These are phyloP conservation scores for Pseudophaeomoniella oleicola DNA, from an alignment of 2,329 filamentous ascomycete species.

Conservation along the genomic window DNA sequence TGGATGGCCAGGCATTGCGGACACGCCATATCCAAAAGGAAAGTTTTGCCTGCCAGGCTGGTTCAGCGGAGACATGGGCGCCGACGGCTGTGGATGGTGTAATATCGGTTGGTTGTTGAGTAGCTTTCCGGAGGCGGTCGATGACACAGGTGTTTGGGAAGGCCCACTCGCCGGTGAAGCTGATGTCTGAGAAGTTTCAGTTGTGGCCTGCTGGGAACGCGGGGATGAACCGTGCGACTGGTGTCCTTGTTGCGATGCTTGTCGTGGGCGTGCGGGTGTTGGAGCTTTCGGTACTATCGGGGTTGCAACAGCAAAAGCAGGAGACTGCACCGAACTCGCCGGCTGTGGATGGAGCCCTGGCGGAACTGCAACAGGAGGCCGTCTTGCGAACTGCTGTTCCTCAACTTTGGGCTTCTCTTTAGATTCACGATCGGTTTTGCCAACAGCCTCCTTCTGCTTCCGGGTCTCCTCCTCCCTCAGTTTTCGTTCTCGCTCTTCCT, in stretches of 20 bases:
- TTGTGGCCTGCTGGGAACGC: slow-evolving; percentile 29
- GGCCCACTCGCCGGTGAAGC: slow-evolving; percentile 47
- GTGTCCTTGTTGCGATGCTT: slow-evolving; percentile 60
- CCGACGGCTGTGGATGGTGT: slow-evolving; percentile 44
- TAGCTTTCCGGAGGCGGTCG: slow-evolving; percentile 48
- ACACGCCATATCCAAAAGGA: slow-evolving; percentile 42
- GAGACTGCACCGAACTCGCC: slow-evolving; percentile 50
- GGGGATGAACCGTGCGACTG: slow-evolving; percentile 50
- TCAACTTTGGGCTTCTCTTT: slow-evolving; percentile 34
- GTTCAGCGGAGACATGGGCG: slow-evolving; percentile 51
- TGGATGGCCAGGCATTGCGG: slow-evolving; percentile 37
- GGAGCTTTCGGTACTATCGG: slow-evolving; percentile 71
- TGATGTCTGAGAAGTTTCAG: slow-evolving; percentile 49
- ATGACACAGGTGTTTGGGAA: slow-evolving; percentile 47
- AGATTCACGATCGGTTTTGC: slow-evolving; percentile 26
- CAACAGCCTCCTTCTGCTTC: slow-evolving; percentile 42
- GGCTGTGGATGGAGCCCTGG: slow-evolving; percentile 39
- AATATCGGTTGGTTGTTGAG: slow-evolving; percentile 33
- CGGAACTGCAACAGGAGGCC: slow-evolving; percentile 23
- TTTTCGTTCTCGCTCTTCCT: slow-evolving; percentile 47
- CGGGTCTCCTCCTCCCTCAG: slow-evolving; percentile 30
- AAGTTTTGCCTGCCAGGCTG: slow-evolving; percentile 46
- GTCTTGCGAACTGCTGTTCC: slow-evolving; percentile 17
- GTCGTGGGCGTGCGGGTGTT: slow-evolving; percentile 62
- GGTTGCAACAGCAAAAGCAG: slow-evolving; percentile 63